These are phyloP conservation scores for Microstegium vimineum DNA, from an alignment of 176 grass and related monocot genomes.

Conservation along the genomic window DNA sequence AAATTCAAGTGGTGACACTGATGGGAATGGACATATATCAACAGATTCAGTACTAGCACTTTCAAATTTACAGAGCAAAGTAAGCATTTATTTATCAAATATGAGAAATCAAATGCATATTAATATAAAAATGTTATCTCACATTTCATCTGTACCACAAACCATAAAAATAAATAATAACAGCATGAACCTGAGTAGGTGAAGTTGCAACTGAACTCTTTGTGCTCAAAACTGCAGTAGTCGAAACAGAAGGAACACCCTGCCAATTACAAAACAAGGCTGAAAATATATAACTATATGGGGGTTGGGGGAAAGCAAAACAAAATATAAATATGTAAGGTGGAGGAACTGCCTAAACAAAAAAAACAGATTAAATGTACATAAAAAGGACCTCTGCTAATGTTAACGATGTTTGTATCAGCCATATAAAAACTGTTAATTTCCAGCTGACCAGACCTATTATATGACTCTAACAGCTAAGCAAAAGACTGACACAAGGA, in stretches of 20 bases:
- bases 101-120: no score
- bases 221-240: constrained; percentile 49
- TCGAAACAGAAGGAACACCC: constrained; percentile 73
- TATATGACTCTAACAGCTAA: background rate
- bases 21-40: background rate
- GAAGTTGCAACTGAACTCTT: constrained; percentile 69
- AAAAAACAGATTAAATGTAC: background rate
- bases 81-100: no score
- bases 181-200: constrained; percentile 48
- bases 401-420: background rate
- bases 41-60: background rate
- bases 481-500: background rate
- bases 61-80: background rate
- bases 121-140: background rate
- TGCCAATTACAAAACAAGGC: constrained; percentile 51
- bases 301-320: no score
- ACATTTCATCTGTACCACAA: background rate
- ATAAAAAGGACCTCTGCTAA: constrained; percentile 4
- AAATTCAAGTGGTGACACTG: constrained; percentile 4
- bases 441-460: background rate
- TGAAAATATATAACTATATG: constrained; percentile 9
- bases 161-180: constrained; percentile 2
- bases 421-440: background rate
- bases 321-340: background rate
- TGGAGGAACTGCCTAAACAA: background rate